Conservation (phyloP, 139 green algal species). For the Micractinium conductrix region DNA sequence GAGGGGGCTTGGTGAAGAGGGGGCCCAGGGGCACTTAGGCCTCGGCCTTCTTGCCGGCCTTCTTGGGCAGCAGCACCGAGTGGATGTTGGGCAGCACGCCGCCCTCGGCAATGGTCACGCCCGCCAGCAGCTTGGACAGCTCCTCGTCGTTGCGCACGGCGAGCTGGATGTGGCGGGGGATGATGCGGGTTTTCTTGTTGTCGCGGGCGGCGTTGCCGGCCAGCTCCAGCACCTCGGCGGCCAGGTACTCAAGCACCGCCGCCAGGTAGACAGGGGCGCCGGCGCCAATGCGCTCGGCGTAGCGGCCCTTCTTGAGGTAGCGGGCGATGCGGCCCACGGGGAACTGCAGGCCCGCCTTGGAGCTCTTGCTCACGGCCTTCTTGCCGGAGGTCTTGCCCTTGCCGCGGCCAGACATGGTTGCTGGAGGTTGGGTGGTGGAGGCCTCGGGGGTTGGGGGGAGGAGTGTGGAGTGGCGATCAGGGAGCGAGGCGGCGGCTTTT, state of each 20-base stretch:
- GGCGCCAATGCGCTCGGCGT: slow-evolving; percentile 51
- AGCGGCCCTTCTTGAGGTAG: slow-evolving; percentile 91
- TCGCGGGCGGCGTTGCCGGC: slow-evolving; percentile 78
- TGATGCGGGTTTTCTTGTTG: slow-evolving; percentile 96
- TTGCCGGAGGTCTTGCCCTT: slow-evolving; percentile 76
- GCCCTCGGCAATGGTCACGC: slow-evolving; percentile 84
- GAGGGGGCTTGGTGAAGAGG: too few relatives aligned
- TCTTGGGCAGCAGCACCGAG: slow-evolving; percentile 87
- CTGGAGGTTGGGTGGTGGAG: not conserved
- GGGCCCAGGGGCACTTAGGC: not conserved
- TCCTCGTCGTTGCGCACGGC: slow-evolving; percentile 96
- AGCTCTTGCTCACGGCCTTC: slow-evolving; percentile 80
- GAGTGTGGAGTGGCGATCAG: slow-evolving; percentile 75
- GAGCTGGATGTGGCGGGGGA: slow-evolving; percentile 90
- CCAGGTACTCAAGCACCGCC: slow-evolving; percentile 73
- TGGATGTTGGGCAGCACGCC: slow-evolving; percentile 93
- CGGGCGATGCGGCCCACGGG: slow-evolving; percentile 85
- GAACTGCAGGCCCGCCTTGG: slow-evolving; percentile 94
- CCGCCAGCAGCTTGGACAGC: slow-evolving; percentile 90
- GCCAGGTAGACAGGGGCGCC: slow-evolving; percentile 40
- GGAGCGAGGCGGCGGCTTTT: too few relatives aligned
- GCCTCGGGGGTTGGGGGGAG: slow-evolving; percentile 73
- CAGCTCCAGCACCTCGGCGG: slow-evolving; percentile 68
- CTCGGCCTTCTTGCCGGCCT: slow-evolving; percentile 76
- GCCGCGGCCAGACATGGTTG: slow-evolving; percentile 63